Conservation (phyloP, 2,329 filamentous ascomycete genomes). For the Microdochium nivale region DNA sequence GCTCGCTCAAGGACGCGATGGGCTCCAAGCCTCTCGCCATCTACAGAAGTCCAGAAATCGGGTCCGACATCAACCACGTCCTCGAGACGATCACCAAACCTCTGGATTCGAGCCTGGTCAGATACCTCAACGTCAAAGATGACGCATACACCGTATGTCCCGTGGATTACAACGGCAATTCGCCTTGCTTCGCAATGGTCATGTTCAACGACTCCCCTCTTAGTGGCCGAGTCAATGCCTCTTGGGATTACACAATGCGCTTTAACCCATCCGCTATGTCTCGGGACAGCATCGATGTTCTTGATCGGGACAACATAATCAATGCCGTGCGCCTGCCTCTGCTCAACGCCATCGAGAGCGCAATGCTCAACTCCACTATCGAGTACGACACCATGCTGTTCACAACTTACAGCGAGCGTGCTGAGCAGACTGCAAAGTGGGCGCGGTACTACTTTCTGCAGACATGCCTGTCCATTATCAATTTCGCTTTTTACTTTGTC, state of each 20-base stretch:
- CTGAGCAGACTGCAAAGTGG: slow-evolving; percentile 45
- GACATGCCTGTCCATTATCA: slow-evolving; percentile 56
- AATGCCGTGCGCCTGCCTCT: slow-evolving; percentile 61
- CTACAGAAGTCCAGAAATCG: slow-evolving; percentile 10
- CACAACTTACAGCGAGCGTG: slow-evolving; percentile 23
- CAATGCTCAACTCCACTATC: slow-evolving; percentile 12
- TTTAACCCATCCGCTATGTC: slow-evolving; percentile 52
- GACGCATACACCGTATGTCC: slow-evolving; percentile 11
- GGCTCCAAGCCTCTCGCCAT: slow-evolving; percentile 14
- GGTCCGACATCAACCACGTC: slow-evolving; percentile 12
- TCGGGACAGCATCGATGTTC: slow-evolving; percentile 44
- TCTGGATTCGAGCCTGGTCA: slow-evolving; percentile 6
- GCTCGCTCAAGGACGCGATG: slow-evolving; percentile 12
- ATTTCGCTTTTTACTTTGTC: slow-evolving; percentile 59
- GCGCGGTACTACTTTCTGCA: slow-evolving; percentile 50
- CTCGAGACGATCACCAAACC: slow-evolving; percentile 12
- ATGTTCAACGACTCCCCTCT: slow-evolving; percentile 62
- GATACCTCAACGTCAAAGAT: slow-evolving; percentile 8
- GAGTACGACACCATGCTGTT: slow-evolving; percentile 8
- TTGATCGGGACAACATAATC: slow-evolving; percentile 48
- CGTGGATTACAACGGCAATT: slow-evolving; percentile 45
- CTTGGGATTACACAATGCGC: slow-evolving; percentile 68
- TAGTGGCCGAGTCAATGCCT: slow-evolving; percentile 34
- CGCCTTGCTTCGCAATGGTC: slow-evolving; percentile 63
- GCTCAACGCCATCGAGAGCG: slow-evolving; percentile 38